Percentiles rank a stretch among this genome's conserved stretches.
Conservation (phyloP, 2,329 filamentous ascomycete genomes). For the Thielaviopsis musarum region DNA sequence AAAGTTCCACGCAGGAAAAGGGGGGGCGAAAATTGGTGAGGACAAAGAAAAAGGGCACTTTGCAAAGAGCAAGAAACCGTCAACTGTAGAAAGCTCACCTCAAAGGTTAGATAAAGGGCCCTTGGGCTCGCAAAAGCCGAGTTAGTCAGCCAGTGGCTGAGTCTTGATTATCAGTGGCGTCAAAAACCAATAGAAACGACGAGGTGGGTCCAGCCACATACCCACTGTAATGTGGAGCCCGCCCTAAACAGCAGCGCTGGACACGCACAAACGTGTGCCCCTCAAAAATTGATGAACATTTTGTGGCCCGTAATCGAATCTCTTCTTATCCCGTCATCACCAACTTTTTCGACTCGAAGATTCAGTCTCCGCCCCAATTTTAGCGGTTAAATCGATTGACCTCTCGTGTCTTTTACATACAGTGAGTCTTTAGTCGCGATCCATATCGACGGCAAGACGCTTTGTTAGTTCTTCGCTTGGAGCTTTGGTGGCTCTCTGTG, state of each 20-base stretch:
- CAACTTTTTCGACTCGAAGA: constrained; percentile 57
- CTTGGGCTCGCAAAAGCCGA: neutral
- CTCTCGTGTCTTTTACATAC: constrained; percentile 55
- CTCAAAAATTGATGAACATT: constrained; percentile 4
- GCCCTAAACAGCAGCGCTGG: neutral
- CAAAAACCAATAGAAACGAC: neutral
- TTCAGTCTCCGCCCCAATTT: constrained; percentile 93
- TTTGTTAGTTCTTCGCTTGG: neutral
- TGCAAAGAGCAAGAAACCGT: neutral
- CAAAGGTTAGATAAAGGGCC: neutral
- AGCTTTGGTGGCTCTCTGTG: neutral
- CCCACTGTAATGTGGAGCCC: neutral
- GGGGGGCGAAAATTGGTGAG: neutral
- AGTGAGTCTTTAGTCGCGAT: constrained; percentile 20
- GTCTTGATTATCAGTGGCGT: neutral
- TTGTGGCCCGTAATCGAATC: constrained; percentile 7
- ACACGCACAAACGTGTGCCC: neutral
- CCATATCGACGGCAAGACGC: neutral
- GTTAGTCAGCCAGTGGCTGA: neutral
- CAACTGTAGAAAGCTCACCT: neutral
- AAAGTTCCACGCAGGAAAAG: neutral
- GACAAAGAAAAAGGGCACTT: neutral
- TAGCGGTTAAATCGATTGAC: constrained; percentile 99
- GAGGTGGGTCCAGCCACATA: neutral
- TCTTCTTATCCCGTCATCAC: constrained; percentile 11